Percentiles rank a stretch among this genome's conserved stretches.
These are phyloP conservation scores for Leishmania braziliensis DNA, from an alignment of 208 protist genomes.

Conservation along the genomic window DNA sequence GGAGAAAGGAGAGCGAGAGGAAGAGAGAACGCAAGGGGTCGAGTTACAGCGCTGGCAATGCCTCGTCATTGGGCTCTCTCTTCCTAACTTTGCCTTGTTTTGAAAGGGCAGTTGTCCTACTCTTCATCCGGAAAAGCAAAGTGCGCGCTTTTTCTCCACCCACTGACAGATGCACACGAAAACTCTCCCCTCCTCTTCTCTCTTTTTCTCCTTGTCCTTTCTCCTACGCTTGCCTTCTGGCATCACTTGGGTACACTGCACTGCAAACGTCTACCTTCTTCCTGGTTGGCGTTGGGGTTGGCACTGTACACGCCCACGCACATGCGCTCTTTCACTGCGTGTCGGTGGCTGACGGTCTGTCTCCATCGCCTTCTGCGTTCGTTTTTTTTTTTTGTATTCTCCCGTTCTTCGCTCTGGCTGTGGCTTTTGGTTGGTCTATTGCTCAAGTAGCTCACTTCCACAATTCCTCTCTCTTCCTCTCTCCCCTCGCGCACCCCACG, in stretches of 20 bases:
- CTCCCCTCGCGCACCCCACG: not conserved
- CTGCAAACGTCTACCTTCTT: not conserved
- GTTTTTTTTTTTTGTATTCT: not conserved
- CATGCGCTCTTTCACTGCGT: not conserved
- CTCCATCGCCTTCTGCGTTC: not conserved
- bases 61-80: not conserved
- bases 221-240: not conserved
- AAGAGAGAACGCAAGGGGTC: not conserved
- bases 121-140: not conserved
- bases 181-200: not conserved
- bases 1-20: not conserved
- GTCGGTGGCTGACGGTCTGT: not conserved
- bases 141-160: not conserved
- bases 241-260: not conserved
- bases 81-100: not conserved
- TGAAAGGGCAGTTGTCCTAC: not conserved
- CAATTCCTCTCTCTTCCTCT: no score
- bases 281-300: not conserved
- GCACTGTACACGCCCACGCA: not conserved
- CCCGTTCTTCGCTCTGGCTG: not conserved
- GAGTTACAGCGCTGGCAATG: not conserved
- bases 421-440: not conserved
- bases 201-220: not conserved
- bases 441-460: not conserved
- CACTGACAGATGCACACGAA: not conserved